These are phyloP conservation scores for Physcia stellaris DNA, from an alignment of 495 filamentous ascomycete genomes.

Conservation along the genomic window DNA sequence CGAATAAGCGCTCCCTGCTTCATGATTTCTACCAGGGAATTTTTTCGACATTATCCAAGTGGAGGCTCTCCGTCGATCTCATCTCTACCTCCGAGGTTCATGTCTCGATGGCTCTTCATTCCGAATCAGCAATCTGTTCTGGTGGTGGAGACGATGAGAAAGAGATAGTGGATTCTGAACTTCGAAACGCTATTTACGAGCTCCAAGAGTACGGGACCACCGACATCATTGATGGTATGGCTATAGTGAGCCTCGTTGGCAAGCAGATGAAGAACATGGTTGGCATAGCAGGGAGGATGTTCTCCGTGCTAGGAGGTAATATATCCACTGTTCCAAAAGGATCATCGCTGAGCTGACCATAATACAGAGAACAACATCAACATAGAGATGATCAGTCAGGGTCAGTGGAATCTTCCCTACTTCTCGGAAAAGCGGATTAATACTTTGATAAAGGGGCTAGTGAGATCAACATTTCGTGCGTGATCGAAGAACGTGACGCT, in stretches of 20 bases:
- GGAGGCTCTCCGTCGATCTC: slow-evolving; percentile 73
- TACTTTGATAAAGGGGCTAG: slow-evolving; percentile 54
- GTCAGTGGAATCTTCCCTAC: background rate
- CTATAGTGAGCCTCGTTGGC: slow-evolving; percentile 83
- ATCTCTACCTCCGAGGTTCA: slow-evolving; percentile 92
- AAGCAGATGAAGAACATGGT: slow-evolving; percentile 92
- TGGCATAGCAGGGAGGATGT: slow-evolving; percentile 81
- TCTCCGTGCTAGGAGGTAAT: slow-evolving; percentile 71
- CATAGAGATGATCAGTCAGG: slow-evolving; percentile 12
- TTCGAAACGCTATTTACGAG: slow-evolving; percentile 55
- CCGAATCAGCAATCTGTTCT: slow-evolving; percentile 36
- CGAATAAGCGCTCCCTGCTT: slow-evolving; percentile 73
- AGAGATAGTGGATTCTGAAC: slow-evolving; percentile 46
- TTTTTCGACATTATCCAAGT: slow-evolving; percentile 70
- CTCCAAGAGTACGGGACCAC: slow-evolving; percentile 68
- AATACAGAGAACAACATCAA: slow-evolving; percentile 12
- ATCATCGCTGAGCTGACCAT: no score
- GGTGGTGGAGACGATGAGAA: slow-evolving; percentile 47
- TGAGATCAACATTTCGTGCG: slow-evolving; percentile 97
- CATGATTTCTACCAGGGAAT: slow-evolving; percentile 89
- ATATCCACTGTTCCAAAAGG: no score
- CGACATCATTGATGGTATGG: slow-evolving; percentile 73
- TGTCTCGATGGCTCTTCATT: slow-evolving; percentile 88
- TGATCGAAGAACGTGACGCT: slow-evolving; percentile 82
- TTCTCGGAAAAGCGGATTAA: background rate